Evolutionary conservation across 2,329 filamentous ascomycete genomes (phyloP), one percentile per base, ranked within the genome.

Genomic region (Venturia nashicola): DNA sequence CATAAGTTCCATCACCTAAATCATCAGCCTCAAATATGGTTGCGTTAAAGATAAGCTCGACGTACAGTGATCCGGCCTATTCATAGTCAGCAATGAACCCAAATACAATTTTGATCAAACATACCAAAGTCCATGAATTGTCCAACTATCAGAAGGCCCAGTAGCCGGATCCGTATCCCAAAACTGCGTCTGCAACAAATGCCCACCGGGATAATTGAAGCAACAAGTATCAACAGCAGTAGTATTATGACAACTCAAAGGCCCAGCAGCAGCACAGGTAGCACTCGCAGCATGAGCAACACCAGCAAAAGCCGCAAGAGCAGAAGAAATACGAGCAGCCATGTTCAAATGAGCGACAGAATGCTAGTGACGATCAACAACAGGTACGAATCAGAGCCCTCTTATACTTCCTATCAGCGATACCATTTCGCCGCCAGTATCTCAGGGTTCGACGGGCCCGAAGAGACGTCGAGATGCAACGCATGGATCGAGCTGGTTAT

Each of bases 211-310:
- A 57, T 40, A 32, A 46, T 65, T 65, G 48, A 65, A 65, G 48
- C 64, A 65, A 60, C 64, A 65, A 18, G 85, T 82, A 70, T 91
- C 79, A n/a, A 83, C 80, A 8, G 75, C 74, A 3, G 84, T 84
- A 6, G 80, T 82, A 70, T 86, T 86, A 65, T 85, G 82, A 70
- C 87, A 90, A 69, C 84, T 87, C 62, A 87, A 71, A 66, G 79
- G 77, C 8, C 74, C 73, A 66, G 76, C 74, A 12, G 73, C 65
- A 32, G 62, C 36, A 66, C 74, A 76, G n/a, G 70, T 66, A 18
- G 61, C 51, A 34, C 48, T 40, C 16, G 36, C 54, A 16, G 34
- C 54, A 36, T n/a, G 23, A 32, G 55, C 51, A 63, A 55, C 20
- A n/a, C 20, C 32, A 48, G 27, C 39, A 40, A 27, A 61, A 54